Conservation (phyloP, 768 basidiomycete species). For the Pluteus cervinus region DNA sequence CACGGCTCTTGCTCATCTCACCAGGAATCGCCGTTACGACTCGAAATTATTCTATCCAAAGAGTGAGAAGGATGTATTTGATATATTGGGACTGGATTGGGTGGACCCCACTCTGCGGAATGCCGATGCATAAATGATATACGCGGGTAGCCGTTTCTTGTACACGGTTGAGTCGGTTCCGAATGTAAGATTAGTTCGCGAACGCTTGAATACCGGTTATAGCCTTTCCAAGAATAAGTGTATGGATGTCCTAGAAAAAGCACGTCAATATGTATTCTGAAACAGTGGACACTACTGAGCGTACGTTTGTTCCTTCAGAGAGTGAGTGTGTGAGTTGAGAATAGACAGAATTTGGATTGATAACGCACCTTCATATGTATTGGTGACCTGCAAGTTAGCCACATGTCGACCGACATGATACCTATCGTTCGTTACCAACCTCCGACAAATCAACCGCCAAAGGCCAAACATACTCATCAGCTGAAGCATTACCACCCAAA, state of each 20-base stretch:
- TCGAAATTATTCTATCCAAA: conserved; percentile 52
- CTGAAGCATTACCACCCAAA: conserved; percentile 88
- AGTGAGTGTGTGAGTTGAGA: conserved; percentile 2
- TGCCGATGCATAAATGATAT: conserved; percentile 46
- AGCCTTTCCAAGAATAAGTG: conserved; percentile 91
- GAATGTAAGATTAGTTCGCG: conserved; percentile 37
- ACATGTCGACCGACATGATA: conserved; percentile 95
- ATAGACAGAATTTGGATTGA: neutral
- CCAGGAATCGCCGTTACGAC: conserved; percentile 59
- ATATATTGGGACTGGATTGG: conserved; percentile 62
- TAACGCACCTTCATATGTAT: conserved; percentile 82
- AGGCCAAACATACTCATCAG: conserved; percentile 91
- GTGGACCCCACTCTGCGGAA: conserved; percentile 69
- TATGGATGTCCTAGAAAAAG: conserved; percentile 65
- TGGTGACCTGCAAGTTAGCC: conserved; percentile 91
- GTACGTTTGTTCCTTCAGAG: conserved; percentile 50
- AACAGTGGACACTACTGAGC: conserved; percentile 19
- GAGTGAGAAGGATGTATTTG: conserved; percentile 70
- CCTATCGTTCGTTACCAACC: conserved; percentile 29
- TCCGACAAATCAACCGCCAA: no score
- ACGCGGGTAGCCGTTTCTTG: neutral
- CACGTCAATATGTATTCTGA: conserved; percentile 10
- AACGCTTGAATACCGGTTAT: conserved; percentile 90
- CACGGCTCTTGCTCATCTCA: conserved; percentile 2
- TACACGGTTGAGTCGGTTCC: conserved; percentile 5